Percentiles rank a stretch among this genome's conserved stretches.
phyloP scores from a whole-genome alignment of 1,139 yeast species.

The Sugiyamaella novakii region DNA sequence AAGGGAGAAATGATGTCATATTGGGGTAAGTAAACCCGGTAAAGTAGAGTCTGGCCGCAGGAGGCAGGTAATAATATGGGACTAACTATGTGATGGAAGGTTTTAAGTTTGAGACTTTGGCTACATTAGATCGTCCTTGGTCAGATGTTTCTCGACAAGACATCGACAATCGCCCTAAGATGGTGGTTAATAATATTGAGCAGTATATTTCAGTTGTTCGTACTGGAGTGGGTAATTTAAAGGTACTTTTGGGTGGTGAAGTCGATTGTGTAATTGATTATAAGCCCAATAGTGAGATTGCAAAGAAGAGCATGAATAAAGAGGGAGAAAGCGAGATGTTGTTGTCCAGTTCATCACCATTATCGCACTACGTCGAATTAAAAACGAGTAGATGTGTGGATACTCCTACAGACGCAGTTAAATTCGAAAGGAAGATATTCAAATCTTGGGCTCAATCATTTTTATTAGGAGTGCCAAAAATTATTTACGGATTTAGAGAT shows the following conservation, averaged over 20 bases:
- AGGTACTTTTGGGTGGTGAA: constrained; percentile 80
- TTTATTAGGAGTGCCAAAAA: constrained; percentile 73
- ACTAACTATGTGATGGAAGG: constrained; percentile 26
- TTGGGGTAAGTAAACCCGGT: constrained; percentile 34
- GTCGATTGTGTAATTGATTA: constrained; percentile 89
- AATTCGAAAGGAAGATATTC: constrained; percentile 72
- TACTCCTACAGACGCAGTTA: constrained; percentile 54
- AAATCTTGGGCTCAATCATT: constrained; percentile 94
- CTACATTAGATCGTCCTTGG: constrained; percentile 80
- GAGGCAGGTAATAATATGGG: background rate
- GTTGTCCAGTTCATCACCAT: constrained; percentile 38
- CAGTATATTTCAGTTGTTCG: constrained; percentile 77
- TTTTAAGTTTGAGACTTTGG: constrained; percentile 79
- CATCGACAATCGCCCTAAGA: constrained; percentile 63
- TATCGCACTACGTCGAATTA: constrained; percentile 80
- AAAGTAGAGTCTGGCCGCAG: background rate
- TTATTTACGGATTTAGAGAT: constrained; percentile 87
- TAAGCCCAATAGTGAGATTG: constrained; percentile 51
- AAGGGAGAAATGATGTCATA: constrained; percentile 41
- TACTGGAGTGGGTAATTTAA: constrained; percentile 78
- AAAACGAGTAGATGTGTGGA: constrained; percentile 67
- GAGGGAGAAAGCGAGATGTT: background rate
- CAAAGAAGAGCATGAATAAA: constrained; percentile 34
- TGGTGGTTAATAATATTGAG: constrained; percentile 65
- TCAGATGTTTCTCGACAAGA: constrained; percentile 61